A percentile compares a stretch with the other conserved stretches of the same genome.
phyloP scores from a whole-genome alignment of 345 rosid genomes.

The Rhizophora apiculata region DNA sequence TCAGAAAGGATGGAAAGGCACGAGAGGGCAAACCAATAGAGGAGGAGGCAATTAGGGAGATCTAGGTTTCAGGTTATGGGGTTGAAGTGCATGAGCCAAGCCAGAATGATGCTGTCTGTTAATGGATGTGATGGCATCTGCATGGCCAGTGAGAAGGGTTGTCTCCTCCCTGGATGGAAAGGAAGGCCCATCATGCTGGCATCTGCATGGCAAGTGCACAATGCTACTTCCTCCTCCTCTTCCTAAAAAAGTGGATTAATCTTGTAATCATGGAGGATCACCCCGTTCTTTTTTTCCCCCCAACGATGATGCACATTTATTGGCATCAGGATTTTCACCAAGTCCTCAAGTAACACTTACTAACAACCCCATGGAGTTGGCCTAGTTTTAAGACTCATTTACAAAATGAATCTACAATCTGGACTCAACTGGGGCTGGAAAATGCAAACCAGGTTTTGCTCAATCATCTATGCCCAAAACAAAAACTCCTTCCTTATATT shows the following conservation, averaged over 20 bases:
- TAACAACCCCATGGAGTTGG: no score
- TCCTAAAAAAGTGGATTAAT: slow-evolving; percentile 5
- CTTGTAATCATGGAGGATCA: slow-evolving; percentile 4
- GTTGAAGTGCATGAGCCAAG: slow-evolving; percentile 51
- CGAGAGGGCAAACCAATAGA: slow-evolving; percentile 65
- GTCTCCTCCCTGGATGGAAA: slow-evolving; percentile 60
- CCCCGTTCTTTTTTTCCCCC: neutral
- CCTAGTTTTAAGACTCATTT: no score
- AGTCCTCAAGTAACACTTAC: no score
- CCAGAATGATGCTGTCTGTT: slow-evolving; percentile 53
- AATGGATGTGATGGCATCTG: slow-evolving; percentile 60
- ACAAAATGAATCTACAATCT: no score
- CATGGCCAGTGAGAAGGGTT: slow-evolving; percentile 51
- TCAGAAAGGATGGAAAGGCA: slow-evolving; percentile 50
- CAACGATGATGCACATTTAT: no score
- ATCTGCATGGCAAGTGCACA: slow-evolving; percentile 58
- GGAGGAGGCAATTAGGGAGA: slow-evolving; percentile 67
- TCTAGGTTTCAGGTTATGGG: slow-evolving; percentile 55
- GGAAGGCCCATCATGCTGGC: slow-evolving; percentile 64
- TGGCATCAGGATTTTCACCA: no score
- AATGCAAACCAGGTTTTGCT: no score
- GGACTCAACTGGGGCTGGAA: no score
- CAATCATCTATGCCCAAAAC: no score
- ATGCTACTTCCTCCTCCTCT: slow-evolving; percentile 14
- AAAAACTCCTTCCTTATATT: no score